phyloP scores from a whole-genome alignment of 441 rosid species.

The Pelargonium fulgidum region DNA sequence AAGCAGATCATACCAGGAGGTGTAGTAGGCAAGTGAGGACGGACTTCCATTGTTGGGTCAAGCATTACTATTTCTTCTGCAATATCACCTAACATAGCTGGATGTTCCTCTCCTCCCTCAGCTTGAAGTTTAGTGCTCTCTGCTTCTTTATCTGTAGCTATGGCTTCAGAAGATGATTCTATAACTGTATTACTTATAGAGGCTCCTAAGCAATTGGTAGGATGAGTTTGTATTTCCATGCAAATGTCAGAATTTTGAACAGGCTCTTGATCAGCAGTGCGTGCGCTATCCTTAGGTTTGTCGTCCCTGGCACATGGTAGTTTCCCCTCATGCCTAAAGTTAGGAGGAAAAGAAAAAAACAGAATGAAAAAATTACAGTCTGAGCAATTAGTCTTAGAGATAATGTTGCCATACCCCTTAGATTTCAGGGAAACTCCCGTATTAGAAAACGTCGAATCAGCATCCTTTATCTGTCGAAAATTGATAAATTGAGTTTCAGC shows the following conservation, averaged over 20 bases:
- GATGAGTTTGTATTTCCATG: constrained; percentile 8
- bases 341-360: constrained; percentile 5
- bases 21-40: constrained; percentile 25
- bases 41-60: constrained; percentile 11
- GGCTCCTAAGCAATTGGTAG: constrained; percentile 12
- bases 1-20: constrained; percentile 27
- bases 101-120: constrained; percentile 18
- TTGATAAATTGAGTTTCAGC: constrained; percentile 7
- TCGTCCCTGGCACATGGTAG: constrained; percentile 14
- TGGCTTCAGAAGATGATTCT: constrained; percentile 16
- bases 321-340: constrained; percentile 20
- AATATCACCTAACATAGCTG: constrained; percentile 16
- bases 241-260: constrained; percentile 16
- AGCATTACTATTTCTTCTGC: constrained; percentile 17
- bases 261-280: constrained; percentile 8
- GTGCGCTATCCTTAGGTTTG: constrained; percentile 14
- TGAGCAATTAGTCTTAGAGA: background rate
- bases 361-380: background rate
- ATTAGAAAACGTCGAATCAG: constrained; percentile 10
- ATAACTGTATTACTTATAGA: constrained; percentile 14
- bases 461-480: constrained; percentile 26
- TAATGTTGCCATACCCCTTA: constrained; percentile 23
- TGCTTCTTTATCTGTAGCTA: constrained; percentile 12
- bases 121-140: constrained; percentile 14
- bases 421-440: constrained; percentile 15